A percentile compares a stretch with the other conserved stretches of the same genome.
Evolutionary conservation across 2,329 filamentous ascomycete species (phyloP).

Genomic region (Berkeleyomyces basicola): DNA sequence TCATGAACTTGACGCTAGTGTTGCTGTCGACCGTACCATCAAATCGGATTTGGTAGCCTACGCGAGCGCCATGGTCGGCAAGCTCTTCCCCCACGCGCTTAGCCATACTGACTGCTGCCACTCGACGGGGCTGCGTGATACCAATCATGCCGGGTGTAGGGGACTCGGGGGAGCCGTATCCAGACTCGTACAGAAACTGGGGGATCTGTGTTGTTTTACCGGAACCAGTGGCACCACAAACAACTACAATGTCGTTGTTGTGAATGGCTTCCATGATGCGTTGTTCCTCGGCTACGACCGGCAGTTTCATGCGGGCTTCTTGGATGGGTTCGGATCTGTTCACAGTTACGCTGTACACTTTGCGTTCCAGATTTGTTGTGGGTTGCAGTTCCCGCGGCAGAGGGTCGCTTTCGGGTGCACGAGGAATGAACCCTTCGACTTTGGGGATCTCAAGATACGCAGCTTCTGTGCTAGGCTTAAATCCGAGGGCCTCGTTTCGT

Average conservation of each 20-base stretch:
- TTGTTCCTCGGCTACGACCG: conserved; percentile 88
- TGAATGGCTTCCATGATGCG: conserved; percentile 96
- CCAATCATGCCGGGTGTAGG: conserved; percentile 85
- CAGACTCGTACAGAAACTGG: conserved; percentile 88
- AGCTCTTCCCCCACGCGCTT: conserved; percentile 79
- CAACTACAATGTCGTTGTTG: conserved; percentile 74
- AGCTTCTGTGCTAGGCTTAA: conserved; percentile 29
- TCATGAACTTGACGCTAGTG: conserved; percentile 97
- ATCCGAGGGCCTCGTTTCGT: conserved; percentile 68
- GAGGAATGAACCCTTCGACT: conserved; percentile 46
- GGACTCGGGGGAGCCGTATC: conserved; percentile 64
- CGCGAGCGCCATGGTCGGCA: conserved; percentile 55
- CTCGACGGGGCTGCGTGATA: conserved; percentile 83
- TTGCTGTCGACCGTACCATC: conserved; percentile 66
- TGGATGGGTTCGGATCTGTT: conserved; percentile 58
- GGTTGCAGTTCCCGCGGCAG: conserved; percentile 49
- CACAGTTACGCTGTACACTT: conserved; percentile 61
- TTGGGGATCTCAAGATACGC: conserved; percentile 35
- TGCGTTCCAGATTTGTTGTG: conserved; percentile 44
- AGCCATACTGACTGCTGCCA: conserved; percentile 93
- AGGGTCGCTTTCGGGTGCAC: conserved; percentile 53
- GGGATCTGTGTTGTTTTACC: conserved; percentile 97
- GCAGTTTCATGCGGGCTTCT: conserved; percentile 58
- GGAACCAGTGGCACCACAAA: conserved; percentile 89
- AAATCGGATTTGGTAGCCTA: conserved; percentile 91